phyloP scores from a whole-genome alignment of 2,329 filamentous ascomycete species.

The Beauveria medogensis region DNA sequence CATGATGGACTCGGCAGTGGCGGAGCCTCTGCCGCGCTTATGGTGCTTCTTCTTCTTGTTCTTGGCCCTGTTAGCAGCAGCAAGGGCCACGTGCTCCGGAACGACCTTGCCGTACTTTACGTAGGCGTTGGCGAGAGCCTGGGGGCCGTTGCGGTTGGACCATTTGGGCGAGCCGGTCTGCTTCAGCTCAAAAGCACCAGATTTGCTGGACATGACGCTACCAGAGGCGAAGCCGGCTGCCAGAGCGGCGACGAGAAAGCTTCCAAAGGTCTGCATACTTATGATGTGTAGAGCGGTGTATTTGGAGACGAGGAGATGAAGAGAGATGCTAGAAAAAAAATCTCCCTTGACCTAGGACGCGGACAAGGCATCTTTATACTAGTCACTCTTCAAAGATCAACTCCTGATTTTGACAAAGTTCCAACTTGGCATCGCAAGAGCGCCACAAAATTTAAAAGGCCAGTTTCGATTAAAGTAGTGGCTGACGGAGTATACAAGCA shows the following conservation, averaged over 20 bases:
- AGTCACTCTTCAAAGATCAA: neutral
- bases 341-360: neutral
- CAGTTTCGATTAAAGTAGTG: neutral
- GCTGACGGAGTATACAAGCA: neutral
- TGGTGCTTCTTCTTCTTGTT: neutral
- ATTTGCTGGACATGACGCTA: conserved; percentile 6
- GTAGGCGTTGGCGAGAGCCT: conserved; percentile 27
- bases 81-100: conserved; percentile 42
- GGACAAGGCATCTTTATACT: conserved; percentile 5
- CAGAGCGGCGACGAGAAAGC: conserved; percentile 10
- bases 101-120: conserved; percentile 32
- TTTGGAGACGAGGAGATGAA: neutral
- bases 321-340: neutral
- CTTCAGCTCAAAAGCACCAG: conserved; percentile 5
- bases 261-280: conserved; percentile 11
- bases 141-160: conserved; percentile 20
- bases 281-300: neutral
- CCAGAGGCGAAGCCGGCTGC: conserved; percentile 11
- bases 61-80: conserved; percentile 29
- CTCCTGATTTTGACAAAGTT: neutral
- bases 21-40: conserved; percentile 5
- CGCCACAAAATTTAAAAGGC: conserved; percentile 3
- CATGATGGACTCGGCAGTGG: neutral
- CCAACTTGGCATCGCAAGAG: neutral
- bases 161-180: conserved; percentile 13